Base-by-base conservation (phyloP, 164 flowering plant species). In the Vitis labrusca region DNA sequence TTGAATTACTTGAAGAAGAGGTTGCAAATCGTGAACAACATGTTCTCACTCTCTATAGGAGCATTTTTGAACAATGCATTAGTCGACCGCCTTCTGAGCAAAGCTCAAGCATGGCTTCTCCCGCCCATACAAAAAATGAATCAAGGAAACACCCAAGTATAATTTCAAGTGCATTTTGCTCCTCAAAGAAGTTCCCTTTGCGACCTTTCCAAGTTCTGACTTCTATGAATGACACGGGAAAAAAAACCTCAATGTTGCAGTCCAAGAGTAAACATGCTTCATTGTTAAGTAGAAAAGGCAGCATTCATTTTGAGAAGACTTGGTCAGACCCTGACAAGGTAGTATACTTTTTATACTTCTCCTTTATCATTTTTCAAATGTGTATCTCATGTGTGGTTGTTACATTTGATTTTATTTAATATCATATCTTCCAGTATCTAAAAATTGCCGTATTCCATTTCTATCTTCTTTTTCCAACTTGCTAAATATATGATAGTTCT, bases 1-100 rank as follows among this genome's bases (percentile, higher is more conserved):
- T 93, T 67, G 95, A 93, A 64, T 77, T 82, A 66, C 92, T 93
- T 58, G 98, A 93, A 77, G 87, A 90, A 81, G 98, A 93, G 81
- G 93, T 91, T 65, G 84, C 97, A 57, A 91, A 82, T 73, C 85
- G 93, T 3, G 97, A 93, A 72, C 89, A 91, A 73, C 93, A 89
- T 71, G 90, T 93, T 65, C 95, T 93, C n/a, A 71, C 92, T 68
- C 88, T 93, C 23, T 93, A 93, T 75, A 79, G 93, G 75, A 90
- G 73, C 74, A 86, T 88, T 13, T 91, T 89, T 80, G 94, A 89
- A 44, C 71, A 90, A 12, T 83, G 88, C 75, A 78, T 75, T 58
- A 91, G 88, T 69, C 67, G 77, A 52, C 73, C 91, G 10, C 74
- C 91, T 69, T 89, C 96, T 50, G 83, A 75, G 76, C 87, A 85